Base-by-base conservation (phyloP, 2,329 filamentous ascomycete species). In the Chrysoporthe deuterocubensis region DNA sequence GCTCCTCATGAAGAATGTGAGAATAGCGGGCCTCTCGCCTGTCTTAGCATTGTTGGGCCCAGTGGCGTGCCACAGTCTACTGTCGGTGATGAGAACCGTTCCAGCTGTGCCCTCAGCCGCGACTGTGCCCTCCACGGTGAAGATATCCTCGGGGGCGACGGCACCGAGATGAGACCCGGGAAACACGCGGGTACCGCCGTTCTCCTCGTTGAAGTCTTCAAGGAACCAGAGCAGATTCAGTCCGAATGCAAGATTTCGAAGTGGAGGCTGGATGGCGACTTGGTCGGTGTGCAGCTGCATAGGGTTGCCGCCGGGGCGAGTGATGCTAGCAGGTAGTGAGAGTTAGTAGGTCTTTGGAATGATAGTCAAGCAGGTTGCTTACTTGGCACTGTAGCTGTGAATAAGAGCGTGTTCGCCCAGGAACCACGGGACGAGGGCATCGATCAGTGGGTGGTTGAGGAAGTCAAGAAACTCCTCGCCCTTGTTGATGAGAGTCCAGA, bases 141-240 rank as follows among this genome's bases (percentile, higher is more conserved):
- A 75, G 26, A 73, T 67, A 52, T 75, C 70, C 65, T 68, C 32
- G 9, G 71, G 73, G 4, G 74, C 73, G 46, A 74, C 59, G 21
- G 70, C 46, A 37, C 73, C 73, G 13, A 65, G 64, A 66, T 75
- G 74, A 7, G 70, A 72, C 1, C 65, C 71, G 0, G 74, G 74
- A 43, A 76, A 66, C 70, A 75, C 74, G 70, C 77, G 69, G 4
- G 74, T 76, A 37, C 62, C 74, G 40, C 73, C 74, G 63, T 73
- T 75, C 46, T 72, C 75, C 54, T 79, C 77, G 4, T 75, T 77
- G 9, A 72, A 75, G 56, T 81, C 78, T 1, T 73, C 73, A 0
- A 78, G 71, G 58, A 70, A 75, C 59, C 62, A 74, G 63, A 73
- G 71, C 58, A 74, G 71, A 58, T 75, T 74, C 46, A 74, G 62